Evolutionary conservation across 345 rosid genomes (phyloP).

Genomic region (Rhodamnia argentea): DNA sequence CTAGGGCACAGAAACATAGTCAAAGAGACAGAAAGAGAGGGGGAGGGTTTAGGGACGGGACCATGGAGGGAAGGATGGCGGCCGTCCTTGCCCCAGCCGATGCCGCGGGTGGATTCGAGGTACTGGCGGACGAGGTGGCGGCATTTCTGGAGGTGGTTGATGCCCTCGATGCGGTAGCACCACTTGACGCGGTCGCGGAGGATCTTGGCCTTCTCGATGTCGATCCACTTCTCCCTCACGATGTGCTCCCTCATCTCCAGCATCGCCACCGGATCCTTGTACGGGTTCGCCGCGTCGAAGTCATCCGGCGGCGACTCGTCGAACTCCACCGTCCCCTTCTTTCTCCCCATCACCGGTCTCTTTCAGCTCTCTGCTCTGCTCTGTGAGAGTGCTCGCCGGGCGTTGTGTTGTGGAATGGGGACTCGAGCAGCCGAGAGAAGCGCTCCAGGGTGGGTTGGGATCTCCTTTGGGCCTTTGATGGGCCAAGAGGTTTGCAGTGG

Average conservation of each 20-base stretch:
- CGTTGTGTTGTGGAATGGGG: not conserved
- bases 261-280: conserved; percentile 98
- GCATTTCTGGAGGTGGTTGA: conserved; percentile 95
- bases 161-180: conserved; percentile 98
- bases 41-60: conserved; percentile 1
- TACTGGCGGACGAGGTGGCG: conserved; percentile 90
- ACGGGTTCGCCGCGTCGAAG: conserved; percentile 73
- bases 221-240: conserved; percentile 97
- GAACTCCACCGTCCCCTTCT: conserved; percentile 78
- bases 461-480: not conserved
- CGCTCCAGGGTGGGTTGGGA: not conserved
- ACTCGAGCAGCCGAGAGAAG: not conserved
- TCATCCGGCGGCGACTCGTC: conserved; percentile 97
- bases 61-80: conserved; percentile 93
- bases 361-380: not conserved
- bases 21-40: not conserved
- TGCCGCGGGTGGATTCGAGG: conserved; percentile 92
- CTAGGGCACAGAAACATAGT: not conserved
- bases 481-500: not conserved
- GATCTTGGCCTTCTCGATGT: conserved; percentile 97
- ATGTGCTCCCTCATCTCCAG: conserved; percentile 96
- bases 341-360: conserved; percentile 68
- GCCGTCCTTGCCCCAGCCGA: conserved; percentile 99
- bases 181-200: conserved; percentile 75
- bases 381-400: not conserved